Base-by-base conservation (phyloP, 768 basidiomycete genomes). In the Neoboletus magnificus region DNA sequence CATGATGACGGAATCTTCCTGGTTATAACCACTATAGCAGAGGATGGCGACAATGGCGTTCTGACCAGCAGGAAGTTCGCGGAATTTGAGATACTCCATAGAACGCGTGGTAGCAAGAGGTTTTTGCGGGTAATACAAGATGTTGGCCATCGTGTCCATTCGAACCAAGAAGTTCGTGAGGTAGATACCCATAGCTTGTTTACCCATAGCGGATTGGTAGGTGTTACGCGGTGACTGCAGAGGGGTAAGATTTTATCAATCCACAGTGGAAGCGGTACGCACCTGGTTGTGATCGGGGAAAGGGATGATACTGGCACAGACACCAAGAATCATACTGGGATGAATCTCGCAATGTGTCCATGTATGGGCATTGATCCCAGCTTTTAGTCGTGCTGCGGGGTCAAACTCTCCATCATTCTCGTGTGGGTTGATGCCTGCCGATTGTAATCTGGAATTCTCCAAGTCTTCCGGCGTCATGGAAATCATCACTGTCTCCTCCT, bases 1-100 rank as follows among this genome's bases (percentile, higher is more conserved):
- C 96, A 99, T 98, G 76, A 99, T 98, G 74, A 99, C 97, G 59
- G 97, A 99, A 82, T 99, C 97, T 83, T 98, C 97, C 75, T 99
- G 97, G 72, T 99, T 99, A 76, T 99, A 99, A 46, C 96, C 96
- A 64, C 94, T 98, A 75, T 99, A 99, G 68, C 95, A 98, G 52
- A 98, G 78, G 66, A 99, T 98, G 13, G 96, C 96, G 55, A 99
- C 96, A 59, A 98, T 92, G 46, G 96, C 96, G 67, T 99, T 99
- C 74, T 98, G 96, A n/a, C 94, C 96, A 18, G 96, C 96, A 50
- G 96, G 96, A 27, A 99, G 83, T 69, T 99, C 97, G 62, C 95
- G 86, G 86, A 99, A 99, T 70, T 94, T 93, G 57, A 99, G 83
- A 66, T 98, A 98, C 73, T 98, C 93, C 97, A 99, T 98, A 9